phyloP scores from a whole-genome alignment of 177 flowering plant species.

The Vitis hybrid region DNA sequence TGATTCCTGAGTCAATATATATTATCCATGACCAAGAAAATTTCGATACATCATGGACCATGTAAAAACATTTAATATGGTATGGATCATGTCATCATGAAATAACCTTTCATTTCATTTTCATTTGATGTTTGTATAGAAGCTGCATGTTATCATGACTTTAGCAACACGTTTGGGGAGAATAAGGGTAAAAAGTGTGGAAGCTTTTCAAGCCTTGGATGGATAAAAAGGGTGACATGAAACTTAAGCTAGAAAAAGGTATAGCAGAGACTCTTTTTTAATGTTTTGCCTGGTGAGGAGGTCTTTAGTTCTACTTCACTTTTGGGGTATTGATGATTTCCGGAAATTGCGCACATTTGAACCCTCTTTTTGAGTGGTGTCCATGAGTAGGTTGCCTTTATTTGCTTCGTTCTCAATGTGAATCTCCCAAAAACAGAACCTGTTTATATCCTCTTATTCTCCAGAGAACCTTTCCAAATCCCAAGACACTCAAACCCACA shows the following conservation, averaged over 20 bases:
- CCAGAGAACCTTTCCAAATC: not conserved
- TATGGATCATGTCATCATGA: not conserved
- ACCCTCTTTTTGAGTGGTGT: slow-evolving; percentile 13
- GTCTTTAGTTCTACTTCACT: slow-evolving; percentile 5
- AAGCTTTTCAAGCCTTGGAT: slow-evolving; percentile 13
- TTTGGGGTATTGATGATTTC: slow-evolving; percentile 24
- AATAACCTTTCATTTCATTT: not conserved
- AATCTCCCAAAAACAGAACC: slow-evolving; percentile 1
- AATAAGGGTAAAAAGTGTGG: slow-evolving; percentile 11
- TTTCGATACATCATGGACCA: too few species aligned
- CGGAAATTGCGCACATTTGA: slow-evolving; percentile 39
- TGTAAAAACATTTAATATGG: not conserved
- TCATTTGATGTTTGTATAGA: not conserved
- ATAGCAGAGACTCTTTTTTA: not conserved
- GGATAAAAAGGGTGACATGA: not conserved
- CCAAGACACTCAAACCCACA: too few species aligned
- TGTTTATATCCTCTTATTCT: slow-evolving; percentile 6
- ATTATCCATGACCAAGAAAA: too few species aligned
- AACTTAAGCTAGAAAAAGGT: slow-evolving; percentile 3
- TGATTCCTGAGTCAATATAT: too few species aligned
- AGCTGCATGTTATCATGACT: slow-evolving; percentile 20
- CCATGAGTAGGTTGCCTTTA: slow-evolving; percentile 13
- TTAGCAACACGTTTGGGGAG: slow-evolving; percentile 26
- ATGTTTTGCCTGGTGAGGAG: not conserved
- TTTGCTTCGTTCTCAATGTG: not conserved